phyloP scores from a whole-genome alignment of 2,329 filamentous ascomycete species.

The Neospermospora avenae region DNA sequence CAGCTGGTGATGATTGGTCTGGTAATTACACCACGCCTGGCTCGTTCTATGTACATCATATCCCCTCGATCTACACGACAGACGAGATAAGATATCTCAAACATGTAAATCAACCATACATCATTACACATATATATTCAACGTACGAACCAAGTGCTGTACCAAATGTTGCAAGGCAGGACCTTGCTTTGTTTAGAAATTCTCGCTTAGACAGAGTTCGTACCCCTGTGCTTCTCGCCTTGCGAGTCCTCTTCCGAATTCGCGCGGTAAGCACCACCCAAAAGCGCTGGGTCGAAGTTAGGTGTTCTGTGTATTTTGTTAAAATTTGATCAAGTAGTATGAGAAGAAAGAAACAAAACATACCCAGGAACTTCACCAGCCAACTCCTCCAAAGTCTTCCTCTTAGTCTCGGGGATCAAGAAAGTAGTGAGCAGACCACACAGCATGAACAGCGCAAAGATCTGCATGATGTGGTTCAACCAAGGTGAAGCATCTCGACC shows the following conservation, averaged over 20 bases:
- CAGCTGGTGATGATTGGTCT: no score
- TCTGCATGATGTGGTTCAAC: slow-evolving; percentile 72
- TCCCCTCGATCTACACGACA: not conserved
- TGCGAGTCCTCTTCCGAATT: not conserved
- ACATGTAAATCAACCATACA: not conserved
- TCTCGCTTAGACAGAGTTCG: not conserved
- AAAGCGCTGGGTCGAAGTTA: slow-evolving; percentile 10
- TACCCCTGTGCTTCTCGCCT: not conserved
- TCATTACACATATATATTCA: not conserved
- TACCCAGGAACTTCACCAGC: slow-evolving; percentile 62
- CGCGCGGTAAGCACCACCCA: not conserved
- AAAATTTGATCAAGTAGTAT: not conserved
- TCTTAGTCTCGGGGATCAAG: slow-evolving; percentile 74
- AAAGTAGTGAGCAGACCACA: slow-evolving; percentile 65
- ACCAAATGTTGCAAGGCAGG: not conserved
- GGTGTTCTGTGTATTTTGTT: not conserved
- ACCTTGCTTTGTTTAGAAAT: not conserved
- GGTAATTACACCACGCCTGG: not conserved
- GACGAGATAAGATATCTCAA: not conserved
- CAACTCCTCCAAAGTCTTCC: slow-evolving; percentile 68
- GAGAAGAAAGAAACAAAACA: not conserved
- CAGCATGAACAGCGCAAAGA: slow-evolving; percentile 80
- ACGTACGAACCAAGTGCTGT: not conserved
- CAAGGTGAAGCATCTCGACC: slow-evolving; percentile 43
- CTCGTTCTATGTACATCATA: not conserved